phyloP scores from a whole-genome alignment of 345 rosid species.

The Sonneratia caseolaris region DNA sequence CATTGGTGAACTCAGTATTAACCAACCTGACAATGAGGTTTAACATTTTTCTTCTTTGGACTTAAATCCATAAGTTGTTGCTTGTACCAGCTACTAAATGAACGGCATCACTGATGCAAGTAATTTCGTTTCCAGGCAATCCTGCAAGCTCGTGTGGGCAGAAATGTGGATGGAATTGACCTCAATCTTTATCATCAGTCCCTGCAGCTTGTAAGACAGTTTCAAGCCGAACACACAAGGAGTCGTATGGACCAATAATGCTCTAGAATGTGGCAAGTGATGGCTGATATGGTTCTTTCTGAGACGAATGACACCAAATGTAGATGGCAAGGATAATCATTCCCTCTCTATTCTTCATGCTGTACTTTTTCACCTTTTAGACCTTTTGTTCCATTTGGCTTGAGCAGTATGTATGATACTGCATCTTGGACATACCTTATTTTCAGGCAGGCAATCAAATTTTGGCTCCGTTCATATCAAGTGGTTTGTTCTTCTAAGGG shows the following conservation, averaged over 20 bases:
- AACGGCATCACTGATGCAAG: background rate
- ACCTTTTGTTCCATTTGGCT: background rate
- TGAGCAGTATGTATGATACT: background rate
- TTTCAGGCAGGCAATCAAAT: background rate
- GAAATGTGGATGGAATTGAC: slow-evolving; percentile 77
- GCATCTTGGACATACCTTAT: background rate
- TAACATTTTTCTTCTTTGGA: background rate
- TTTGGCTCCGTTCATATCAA: background rate
- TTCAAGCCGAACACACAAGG: slow-evolving; percentile 28
- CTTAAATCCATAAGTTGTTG: background rate
- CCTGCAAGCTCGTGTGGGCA: slow-evolving; percentile 66
- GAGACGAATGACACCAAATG: background rate
- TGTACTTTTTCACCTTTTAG: background rate
- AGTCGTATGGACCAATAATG: slow-evolving; percentile 12
- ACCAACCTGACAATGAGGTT: slow-evolving; percentile 42
- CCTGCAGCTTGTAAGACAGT: slow-evolving; percentile 47
- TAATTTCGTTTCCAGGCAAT: slow-evolving; percentile 33
- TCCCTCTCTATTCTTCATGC: background rate
- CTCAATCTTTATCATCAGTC: slow-evolving; percentile 63
- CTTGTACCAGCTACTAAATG: background rate
- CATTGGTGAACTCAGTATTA: slow-evolving; percentile 74
- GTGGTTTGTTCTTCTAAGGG: no score
- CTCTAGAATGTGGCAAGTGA: background rate
- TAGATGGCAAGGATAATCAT: background rate
- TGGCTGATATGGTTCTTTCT: background rate